phyloP scores from a whole-genome alignment of 2,329 filamentous ascomycete species.

The Fusarium udum region DNA sequence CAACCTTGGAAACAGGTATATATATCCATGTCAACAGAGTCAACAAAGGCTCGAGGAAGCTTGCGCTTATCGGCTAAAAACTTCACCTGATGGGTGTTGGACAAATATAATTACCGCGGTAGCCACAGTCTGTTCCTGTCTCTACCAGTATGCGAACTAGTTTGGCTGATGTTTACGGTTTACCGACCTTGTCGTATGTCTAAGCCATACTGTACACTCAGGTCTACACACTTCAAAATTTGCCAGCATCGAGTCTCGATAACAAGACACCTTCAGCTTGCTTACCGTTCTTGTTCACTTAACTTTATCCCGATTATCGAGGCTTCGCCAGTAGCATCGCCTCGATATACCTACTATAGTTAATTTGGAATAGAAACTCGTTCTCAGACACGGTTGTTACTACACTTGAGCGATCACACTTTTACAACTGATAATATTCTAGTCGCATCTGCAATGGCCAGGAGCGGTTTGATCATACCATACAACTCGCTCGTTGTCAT shows the following conservation, averaged over 20 bases:
- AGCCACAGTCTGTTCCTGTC: conserved; percentile 18
- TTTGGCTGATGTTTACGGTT: neutral
- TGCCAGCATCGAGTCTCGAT: neutral
- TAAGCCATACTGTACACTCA: neutral
- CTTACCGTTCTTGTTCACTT: neutral
- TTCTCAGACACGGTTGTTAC: neutral
- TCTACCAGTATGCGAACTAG: neutral
- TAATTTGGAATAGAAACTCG: neutral
- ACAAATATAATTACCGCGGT: conserved; percentile 25
- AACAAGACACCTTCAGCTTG: neutral
- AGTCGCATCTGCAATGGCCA: neutral
- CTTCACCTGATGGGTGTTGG: conserved; percentile 5
- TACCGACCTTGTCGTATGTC: neutral
- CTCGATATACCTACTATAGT: neutral
- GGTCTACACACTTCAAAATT: neutral
- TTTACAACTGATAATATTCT: neutral
- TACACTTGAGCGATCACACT: neutral
- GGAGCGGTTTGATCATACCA: neutral
- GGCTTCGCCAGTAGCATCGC: neutral
- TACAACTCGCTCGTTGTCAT: neutral
- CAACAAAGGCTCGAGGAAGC: neutral
- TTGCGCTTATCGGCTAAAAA: neutral
- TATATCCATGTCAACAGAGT: conserved; percentile 21
- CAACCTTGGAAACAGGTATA: conserved; percentile 26
- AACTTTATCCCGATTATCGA: neutral